Evolutionary conservation across 306 rosid genomes (phyloP).

Genomic region (Cicer arietinum): DNA sequence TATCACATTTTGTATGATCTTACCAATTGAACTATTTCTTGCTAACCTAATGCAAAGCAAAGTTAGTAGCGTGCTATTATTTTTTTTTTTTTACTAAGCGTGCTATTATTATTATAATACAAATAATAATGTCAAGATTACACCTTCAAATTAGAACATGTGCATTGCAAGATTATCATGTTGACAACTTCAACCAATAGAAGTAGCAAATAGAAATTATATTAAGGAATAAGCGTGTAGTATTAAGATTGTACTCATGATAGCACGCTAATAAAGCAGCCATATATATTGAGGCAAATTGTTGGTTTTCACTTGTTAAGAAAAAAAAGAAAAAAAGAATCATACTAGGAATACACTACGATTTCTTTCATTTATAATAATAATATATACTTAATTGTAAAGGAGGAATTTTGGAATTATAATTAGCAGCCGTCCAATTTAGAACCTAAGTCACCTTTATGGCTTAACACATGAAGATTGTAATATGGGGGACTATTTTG

Average conservation of each 20-base stretch:
- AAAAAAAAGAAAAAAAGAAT: conserved; percentile 24
- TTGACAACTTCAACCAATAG: conserved; percentile 10
- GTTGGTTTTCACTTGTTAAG: conserved; percentile 7
- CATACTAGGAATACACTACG: conserved; percentile 38
- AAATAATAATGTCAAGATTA: not conserved
- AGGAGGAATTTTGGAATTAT: no score
- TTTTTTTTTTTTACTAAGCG: not conserved
- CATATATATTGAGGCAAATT: not conserved
- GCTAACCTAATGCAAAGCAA: not conserved
- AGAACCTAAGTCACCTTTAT: no score
- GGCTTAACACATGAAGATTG: no score
- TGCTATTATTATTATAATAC: not conserved
- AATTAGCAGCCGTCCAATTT: no score
- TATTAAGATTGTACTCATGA: not conserved
- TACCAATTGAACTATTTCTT: not conserved
- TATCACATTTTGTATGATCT: not conserved
- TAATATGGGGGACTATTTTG: no score
- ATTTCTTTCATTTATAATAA: no score
- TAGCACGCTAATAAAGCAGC: not conserved
- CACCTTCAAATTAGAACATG: not conserved
- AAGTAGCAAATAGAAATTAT: not conserved
- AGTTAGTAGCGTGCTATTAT: not conserved
- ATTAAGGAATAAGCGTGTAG: not conserved
- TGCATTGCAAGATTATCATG: conserved; percentile 16
- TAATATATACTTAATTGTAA: no score